These are phyloP conservation scores for Rusavskia elegans DNA, from an alignment of 495 filamentous ascomycete genomes.

Conservation along the genomic window DNA sequence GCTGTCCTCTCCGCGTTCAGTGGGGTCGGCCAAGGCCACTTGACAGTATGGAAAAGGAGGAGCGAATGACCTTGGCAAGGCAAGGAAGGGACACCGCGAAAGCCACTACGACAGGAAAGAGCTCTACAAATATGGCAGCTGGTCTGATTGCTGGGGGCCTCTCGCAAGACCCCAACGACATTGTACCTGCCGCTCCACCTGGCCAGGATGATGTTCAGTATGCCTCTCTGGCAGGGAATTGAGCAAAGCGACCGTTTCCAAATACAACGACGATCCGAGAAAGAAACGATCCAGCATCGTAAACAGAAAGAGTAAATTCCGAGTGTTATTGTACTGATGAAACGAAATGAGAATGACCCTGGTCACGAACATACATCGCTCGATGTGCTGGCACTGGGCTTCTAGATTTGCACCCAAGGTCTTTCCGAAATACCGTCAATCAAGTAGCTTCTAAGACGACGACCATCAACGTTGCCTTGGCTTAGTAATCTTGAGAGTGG, in stretches of 20 bases:
- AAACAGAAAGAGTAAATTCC: too few relatives aligned
- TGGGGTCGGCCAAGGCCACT: slow-evolving; percentile 88
- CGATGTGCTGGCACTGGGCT: too few relatives aligned
- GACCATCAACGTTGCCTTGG: too few relatives aligned
- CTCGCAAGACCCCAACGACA: slow-evolving; percentile 24
- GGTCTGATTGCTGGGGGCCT: slow-evolving; percentile 10
- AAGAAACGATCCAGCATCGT: too few relatives aligned
- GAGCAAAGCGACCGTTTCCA: slow-evolving; percentile 7
- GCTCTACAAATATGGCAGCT: slow-evolving; percentile 7
- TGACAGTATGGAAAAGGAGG: slow-evolving; percentile 73
- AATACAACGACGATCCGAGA: too few relatives aligned
- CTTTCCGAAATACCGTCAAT: too few relatives aligned
- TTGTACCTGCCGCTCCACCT: slow-evolving; percentile 57
- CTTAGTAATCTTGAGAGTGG: too few relatives aligned
- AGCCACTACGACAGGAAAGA: slow-evolving; percentile 20
- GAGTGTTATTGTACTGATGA: too few relatives aligned
- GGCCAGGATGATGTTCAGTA: slow-evolving; percentile 71
- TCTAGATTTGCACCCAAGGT: too few relatives aligned
- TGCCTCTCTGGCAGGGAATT: slow-evolving; percentile 73
- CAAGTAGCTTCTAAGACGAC: too few relatives aligned
- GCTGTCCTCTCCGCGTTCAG: slow-evolving; percentile 73
- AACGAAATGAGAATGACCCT: too few relatives aligned
- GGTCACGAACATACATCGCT: too few relatives aligned
- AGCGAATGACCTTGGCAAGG: slow-evolving; percentile 56
- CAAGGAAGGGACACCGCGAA: slow-evolving; percentile 51